Percentiles rank a stretch among this genome's conserved stretches.
Evolutionary conservation across 257 asterid genomes (phyloP).

Genomic region (Rauvolfia tetraphylla): DNA sequence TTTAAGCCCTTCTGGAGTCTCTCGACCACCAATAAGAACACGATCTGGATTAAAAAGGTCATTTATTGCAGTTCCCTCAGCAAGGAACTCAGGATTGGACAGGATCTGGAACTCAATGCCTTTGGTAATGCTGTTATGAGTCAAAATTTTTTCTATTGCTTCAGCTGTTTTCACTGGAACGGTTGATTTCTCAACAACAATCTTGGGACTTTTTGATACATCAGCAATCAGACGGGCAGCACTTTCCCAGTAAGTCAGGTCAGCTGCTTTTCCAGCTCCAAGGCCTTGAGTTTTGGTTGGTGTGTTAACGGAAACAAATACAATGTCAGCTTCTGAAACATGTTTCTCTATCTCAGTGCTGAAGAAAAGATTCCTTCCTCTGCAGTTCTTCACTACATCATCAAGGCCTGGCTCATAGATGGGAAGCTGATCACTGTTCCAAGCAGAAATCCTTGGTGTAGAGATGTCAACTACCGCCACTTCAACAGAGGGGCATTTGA

Average conservation of each 20-base stretch:
- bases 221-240: constrained; percentile 67
- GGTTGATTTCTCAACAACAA: constrained; percentile 60
- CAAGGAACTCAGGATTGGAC: constrained; percentile 58
- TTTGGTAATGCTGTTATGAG: constrained; percentile 53
- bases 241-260: constrained; percentile 62
- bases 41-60: constrained; percentile 57
- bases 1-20: constrained; percentile 44
- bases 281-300: constrained; percentile 61
- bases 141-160: constrained; percentile 57
- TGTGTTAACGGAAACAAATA: constrained; percentile 58
- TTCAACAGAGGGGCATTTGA: constrained; percentile 29
- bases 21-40: constrained; percentile 59
- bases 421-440: constrained; percentile 57
- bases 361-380: constrained; percentile 61
- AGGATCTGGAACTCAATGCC: constrained; percentile 51
- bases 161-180: constrained; percentile 67
- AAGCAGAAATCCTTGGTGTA: constrained; percentile 27
- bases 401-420: constrained; percentile 69
- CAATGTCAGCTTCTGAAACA: constrained; percentile 52
- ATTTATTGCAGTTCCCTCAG: constrained; percentile 59
- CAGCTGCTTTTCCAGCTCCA: constrained; percentile 68
- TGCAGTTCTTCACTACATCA: constrained; percentile 55
- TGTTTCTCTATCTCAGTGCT: constrained; percentile 52
- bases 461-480: constrained; percentile 34
- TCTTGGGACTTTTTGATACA: constrained; percentile 51